Conservation (phyloP, 1,284 basidiomycete genomes). For the Fomitopsis betulina region DNA sequence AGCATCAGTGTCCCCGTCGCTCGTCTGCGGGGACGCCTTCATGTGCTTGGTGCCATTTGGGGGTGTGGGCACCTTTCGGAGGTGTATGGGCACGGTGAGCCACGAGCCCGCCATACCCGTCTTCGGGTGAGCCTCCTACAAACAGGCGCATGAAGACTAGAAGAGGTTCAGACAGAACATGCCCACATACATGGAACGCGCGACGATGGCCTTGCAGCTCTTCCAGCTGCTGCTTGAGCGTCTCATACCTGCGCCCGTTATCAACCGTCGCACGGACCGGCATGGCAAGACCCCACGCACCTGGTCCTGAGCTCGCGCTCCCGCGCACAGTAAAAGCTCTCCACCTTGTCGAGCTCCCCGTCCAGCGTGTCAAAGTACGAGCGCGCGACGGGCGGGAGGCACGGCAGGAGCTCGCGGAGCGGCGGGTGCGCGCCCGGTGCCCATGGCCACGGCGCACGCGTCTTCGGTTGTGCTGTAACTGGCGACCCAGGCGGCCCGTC, state of each 20-base stretch:
- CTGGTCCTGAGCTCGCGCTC: slow-evolving; percentile 59
- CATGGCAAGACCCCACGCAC: slow-evolving; percentile 21
- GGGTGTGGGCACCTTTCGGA: not conserved
- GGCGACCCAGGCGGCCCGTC: not conserved
- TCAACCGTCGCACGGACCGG: not conserved
- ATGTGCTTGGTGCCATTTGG: not conserved
- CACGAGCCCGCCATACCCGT: not conserved
- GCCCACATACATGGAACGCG: slow-evolving; percentile 53
- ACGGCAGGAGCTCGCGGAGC: slow-evolving; percentile 46
- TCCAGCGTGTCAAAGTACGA: slow-evolving; percentile 78
- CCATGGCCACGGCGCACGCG: not conserved
- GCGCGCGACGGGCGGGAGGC: slow-evolving; percentile 55
- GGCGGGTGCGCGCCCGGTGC: slow-evolving; percentile 26
- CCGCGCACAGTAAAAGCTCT: slow-evolving; percentile 74
- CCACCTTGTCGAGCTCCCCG: slow-evolving; percentile 75
- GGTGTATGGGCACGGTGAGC: not conserved
- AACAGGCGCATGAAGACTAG: not conserved
- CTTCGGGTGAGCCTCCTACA: slow-evolving; percentile 15
- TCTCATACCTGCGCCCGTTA: slow-evolving; percentile 10
- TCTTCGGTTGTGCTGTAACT: not conserved
- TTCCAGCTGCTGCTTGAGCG: slow-evolving; percentile 67
- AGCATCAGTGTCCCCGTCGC: not conserved
- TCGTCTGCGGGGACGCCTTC: not conserved
- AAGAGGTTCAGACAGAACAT: not conserved
- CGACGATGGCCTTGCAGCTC: slow-evolving; percentile 72